Evolutionary conservation across 805 yeast genomes (phyloP), one percentile per base, ranked within the genome.

Genomic region (Crinitomyces ghanaensis): DNA sequence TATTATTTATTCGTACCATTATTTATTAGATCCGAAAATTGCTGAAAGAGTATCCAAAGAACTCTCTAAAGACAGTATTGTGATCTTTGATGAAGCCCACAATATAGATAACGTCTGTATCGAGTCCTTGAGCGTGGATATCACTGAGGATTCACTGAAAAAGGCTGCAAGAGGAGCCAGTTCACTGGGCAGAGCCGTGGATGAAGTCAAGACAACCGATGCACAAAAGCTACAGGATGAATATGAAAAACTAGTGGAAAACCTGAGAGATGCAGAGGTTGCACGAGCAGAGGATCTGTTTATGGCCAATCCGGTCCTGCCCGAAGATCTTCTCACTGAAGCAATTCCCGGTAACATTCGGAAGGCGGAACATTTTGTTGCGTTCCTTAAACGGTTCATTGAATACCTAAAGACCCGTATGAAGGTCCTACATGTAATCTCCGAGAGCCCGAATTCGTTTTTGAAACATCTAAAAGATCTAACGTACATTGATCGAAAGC

Each of bases 51-150:
- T 91, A 14, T 85, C 96, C 4, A 73, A 69, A 42, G 97, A 91
- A 51, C 68, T 91, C 32, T 81, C 94, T 13, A 83, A 85, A 45
- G 97, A 91, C 50, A 72, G 93, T 35, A 91, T 91, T 39, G 80
- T 91, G 41, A 93, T 91, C 25, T 91, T 91, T 53, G 99, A 91
- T 60, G 99, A 91, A 62, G 98, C 98, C 30, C 99, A 91, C 57
- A 91, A 91, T 59, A 91, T 91, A 36, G 98, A 91, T 66, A 91
- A 91, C 65, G 99, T 91, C 37, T 91, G 99, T 62, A 91, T 91
- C 37, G 99, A 91, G 56, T 82, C 97, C 0, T 58, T 91, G 26
- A 83, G 95, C 4, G 67, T 91, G 31, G 97, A 91, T 52, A 61
- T 91, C 42, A 91, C 96, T 0, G 94, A 85, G 46, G 96, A 88